Conservation (phyloP, 257 asterid genomes). For the Leptodermis oblonga region DNA sequence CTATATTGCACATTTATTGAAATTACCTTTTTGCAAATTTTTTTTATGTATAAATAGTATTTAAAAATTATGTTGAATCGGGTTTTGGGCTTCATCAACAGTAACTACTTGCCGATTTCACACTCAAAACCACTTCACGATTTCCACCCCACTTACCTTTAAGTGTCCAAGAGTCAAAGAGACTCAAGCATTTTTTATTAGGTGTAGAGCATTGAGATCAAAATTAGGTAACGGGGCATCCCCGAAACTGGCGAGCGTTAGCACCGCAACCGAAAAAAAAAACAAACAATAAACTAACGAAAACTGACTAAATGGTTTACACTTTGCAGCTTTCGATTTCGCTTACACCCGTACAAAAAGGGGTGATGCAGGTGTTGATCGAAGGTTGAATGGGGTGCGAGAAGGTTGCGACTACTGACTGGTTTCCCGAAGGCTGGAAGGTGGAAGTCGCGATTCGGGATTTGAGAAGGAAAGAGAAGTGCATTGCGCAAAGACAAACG, state of each 20-base stretch:
- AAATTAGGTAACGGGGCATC: too few relatives aligned
- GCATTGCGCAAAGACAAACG: background rate
- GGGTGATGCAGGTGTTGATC: background rate
- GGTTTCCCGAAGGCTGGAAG: slow-evolving; percentile 73
- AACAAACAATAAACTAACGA: background rate
- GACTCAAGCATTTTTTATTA: too few relatives aligned
- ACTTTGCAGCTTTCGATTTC: background rate
- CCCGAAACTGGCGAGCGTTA: background rate
- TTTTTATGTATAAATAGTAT: too few relatives aligned
- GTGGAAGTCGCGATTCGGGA: slow-evolving; percentile 34
- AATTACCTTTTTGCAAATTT: too few relatives aligned
- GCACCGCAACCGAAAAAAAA: background rate
- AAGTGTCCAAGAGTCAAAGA: too few relatives aligned
- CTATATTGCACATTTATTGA: too few relatives aligned
- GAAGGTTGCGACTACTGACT: slow-evolving; percentile 30
- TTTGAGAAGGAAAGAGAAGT: slow-evolving; percentile 44
- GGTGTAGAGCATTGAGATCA: too few relatives aligned
- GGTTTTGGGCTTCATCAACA: too few relatives aligned
- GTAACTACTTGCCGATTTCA: too few relatives aligned
- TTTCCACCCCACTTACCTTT: too few relatives aligned
- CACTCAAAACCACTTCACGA: too few relatives aligned
- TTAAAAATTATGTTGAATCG: too few relatives aligned
- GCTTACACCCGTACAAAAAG: background rate
- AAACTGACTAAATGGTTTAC: background rate
- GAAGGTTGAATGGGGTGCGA: slow-evolving; percentile 37